These are phyloP conservation scores for Dioscorea alata DNA, from an alignment of 106 monocot genomes.

Conservation along the genomic window DNA sequence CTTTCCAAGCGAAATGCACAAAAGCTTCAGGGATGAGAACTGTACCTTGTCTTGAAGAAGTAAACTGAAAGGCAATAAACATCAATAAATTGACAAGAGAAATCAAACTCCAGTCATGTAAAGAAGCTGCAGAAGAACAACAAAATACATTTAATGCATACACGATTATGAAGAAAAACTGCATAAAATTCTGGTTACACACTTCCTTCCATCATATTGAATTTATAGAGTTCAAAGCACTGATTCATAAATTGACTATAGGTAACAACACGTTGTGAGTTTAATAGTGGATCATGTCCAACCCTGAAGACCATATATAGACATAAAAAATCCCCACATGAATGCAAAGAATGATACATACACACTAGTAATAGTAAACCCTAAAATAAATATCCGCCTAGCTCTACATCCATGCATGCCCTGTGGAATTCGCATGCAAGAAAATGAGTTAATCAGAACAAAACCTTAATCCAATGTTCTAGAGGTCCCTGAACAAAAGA, in stretches of 20 bases:
- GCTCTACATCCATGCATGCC: too few relatives aligned
- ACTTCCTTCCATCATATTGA: background rate
- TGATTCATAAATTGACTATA: background rate
- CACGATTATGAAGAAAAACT: background rate
- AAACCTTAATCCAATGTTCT: too few relatives aligned
- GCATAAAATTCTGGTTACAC: background rate
- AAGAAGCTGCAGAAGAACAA: slow-evolving; percentile 44
- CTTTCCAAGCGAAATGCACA: background rate
- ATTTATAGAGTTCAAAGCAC: background rate
- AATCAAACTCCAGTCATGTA: slow-evolving; percentile 73
- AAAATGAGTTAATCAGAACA: too few relatives aligned
- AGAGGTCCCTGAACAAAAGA: too few relatives aligned
- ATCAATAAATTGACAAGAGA: slow-evolving; percentile 69
- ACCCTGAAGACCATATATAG: too few relatives aligned
- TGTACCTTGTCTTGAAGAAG: slow-evolving; percentile 48
- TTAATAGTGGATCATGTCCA: too few relatives aligned
- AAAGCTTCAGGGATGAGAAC: background rate
- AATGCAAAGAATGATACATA: background rate
- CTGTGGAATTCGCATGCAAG: too few relatives aligned
- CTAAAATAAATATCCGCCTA: too few relatives aligned
- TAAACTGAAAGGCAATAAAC: slow-evolving; percentile 56
- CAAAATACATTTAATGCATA: too few relatives aligned
- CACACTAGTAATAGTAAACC: background rate
- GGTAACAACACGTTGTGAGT: background rate
- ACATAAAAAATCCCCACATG: background rate